These are phyloP conservation scores for Euphorbia corollata DNA, from an alignment of 441 rosid species.

Conservation along the genomic window DNA sequence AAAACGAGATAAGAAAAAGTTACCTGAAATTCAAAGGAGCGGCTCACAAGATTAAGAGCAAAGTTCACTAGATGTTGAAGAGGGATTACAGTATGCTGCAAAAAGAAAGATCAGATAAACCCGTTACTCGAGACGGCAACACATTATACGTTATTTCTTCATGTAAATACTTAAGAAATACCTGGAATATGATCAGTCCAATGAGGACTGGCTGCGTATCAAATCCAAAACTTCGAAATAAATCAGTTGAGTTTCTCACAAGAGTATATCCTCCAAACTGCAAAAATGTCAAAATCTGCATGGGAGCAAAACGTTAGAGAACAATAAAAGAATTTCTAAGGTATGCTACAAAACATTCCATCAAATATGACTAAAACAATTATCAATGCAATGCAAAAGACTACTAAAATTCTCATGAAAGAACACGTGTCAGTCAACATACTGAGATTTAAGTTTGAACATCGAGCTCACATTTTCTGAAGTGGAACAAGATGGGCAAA, in stretches of 20 bases:
- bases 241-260: constrained; percentile 89
- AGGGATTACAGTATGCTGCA: constrained; percentile 92
- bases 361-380: background rate
- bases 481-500: background rate
- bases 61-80: constrained; percentile 78
- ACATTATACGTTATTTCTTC: background rate
- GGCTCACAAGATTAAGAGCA: constrained; percentile 84
- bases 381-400: background rate
- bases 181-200: constrained; percentile 96
- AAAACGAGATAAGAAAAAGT: background rate
- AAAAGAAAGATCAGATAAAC: no score
- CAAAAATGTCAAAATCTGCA: constrained; percentile 75
- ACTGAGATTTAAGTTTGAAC: background rate
- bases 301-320: constrained; percentile 3
- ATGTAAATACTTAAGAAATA: constrained; percentile 17
- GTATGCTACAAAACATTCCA: background rate
- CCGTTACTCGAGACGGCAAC: constrained; percentile 1
- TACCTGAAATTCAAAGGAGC: constrained; percentile 98
- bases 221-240: constrained; percentile 84
- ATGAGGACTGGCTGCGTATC: constrained; percentile 93
- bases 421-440: background rate
- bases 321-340: background rate
- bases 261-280: constrained; percentile 98
- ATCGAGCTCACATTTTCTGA: background rate
- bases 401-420: background rate